These are phyloP conservation scores for Yamadazyma membranifaciens DNA, from an alignment of 1,139 yeast species.

Conservation along the genomic window DNA sequence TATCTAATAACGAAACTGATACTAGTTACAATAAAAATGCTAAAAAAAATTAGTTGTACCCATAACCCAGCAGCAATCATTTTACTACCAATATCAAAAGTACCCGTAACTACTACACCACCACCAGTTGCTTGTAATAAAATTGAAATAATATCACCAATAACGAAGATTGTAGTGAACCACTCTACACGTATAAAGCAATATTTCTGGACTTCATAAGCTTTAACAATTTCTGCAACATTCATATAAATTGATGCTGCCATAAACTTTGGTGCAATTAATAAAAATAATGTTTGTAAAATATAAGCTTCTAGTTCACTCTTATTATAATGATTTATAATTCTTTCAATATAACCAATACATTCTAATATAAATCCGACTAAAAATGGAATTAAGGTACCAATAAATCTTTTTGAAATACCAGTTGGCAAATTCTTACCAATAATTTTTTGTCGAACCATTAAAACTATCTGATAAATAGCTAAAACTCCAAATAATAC, in stretches of 20 bases:
- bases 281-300: too few species aligned
- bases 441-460: too few species aligned
- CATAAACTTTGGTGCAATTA: slow-evolving; percentile 43
- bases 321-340: too few species aligned
- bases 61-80: slow-evolving; percentile 27
- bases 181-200: slow-evolving; percentile 28
- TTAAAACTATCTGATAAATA: too few species aligned
- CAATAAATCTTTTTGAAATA: too few species aligned
- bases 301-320: too few species aligned
- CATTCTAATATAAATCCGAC: too few species aligned
- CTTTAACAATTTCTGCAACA: slow-evolving; percentile 32
- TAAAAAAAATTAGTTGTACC: slow-evolving; percentile 38
- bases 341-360: too few species aligned
- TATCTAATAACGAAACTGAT: slow-evolving; percentile 16
- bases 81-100: slow-evolving; percentile 17
- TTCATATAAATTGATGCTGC: slow-evolving; percentile 48
- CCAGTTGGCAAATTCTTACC: too few species aligned
- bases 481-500: too few species aligned
- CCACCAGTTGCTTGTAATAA: slow-evolving; percentile 45
- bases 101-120: slow-evolving; percentile 29
- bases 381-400: too few species aligned
- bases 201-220: slow-evolving; percentile 23
- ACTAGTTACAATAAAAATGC: too few species aligned
- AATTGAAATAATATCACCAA: slow-evolving; percentile 41
- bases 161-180: slow-evolving; percentile 40